Evolutionary conservation across 768 basidiomycete genomes (phyloP).

Genomic region (Pulveroboletus ravenelii): DNA sequence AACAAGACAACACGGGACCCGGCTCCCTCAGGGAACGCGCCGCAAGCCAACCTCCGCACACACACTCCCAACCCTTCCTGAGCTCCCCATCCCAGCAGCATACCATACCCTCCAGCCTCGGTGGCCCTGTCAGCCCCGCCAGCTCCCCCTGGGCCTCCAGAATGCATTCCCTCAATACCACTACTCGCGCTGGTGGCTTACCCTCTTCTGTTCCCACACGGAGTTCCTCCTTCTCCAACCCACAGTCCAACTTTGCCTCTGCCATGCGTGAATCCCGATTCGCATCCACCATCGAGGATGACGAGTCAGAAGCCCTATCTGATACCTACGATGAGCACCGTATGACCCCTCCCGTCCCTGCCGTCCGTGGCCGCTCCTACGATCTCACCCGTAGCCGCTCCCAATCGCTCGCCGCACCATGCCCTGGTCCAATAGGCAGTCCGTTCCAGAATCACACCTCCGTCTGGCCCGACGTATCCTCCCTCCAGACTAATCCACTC

Average conservation of each 20-base stretch:
- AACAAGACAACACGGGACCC: slow-evolving; percentile 36
- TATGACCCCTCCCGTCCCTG: slow-evolving; percentile 39
- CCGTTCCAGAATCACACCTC: slow-evolving; percentile 34
- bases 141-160: slow-evolving; percentile 41
- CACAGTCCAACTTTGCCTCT: slow-evolving; percentile 54
- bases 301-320: slow-evolving; percentile 62
- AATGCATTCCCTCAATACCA: slow-evolving; percentile 41
- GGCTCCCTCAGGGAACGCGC: slow-evolving; percentile 57
- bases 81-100: slow-evolving; percentile 51
- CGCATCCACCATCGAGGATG: slow-evolving; percentile 77
- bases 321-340: slow-evolving; percentile 61
- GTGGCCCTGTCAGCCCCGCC: slow-evolving; percentile 16
- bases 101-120: slow-evolving; percentile 47
- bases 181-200: slow-evolving; percentile 27
- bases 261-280: slow-evolving; percentile 66
- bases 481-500: slow-evolving; percentile 49
- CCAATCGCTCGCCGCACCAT: slow-evolving; percentile 65
- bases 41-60: slow-evolving; percentile 64
- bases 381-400: slow-evolving; percentile 72
- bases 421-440: slow-evolving; percentile 51
- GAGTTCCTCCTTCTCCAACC: slow-evolving; percentile 63
- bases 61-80: slow-evolving; percentile 42
- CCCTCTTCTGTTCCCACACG: slow-evolving; percentile 60
- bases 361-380: slow-evolving; percentile 53
- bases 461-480: slow-evolving; percentile 55